Percentiles rank a stretch among this genome's conserved stretches.
Conservation (phyloP, 2,329 filamentous ascomycete species). For the Calonectria hongkongensis region DNA sequence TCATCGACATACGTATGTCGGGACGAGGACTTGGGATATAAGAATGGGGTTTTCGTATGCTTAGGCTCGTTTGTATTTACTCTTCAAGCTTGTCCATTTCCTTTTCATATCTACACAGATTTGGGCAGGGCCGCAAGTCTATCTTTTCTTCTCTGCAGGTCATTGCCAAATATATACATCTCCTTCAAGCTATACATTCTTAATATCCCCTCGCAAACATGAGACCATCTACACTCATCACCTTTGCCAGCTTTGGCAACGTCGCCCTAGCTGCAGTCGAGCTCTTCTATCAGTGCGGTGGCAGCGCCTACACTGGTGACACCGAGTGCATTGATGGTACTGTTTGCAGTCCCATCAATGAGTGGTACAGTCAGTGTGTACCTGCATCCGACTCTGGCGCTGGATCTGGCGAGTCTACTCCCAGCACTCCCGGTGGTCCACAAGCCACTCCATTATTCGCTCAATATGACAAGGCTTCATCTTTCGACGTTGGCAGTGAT, state of each 20-base stretch:
- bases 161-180: constrained; percentile 23
- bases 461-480: not conserved
- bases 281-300: constrained; percentile 46
- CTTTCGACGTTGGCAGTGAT: not conserved
- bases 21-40: constrained; percentile 31
- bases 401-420: not conserved
- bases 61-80: not conserved
- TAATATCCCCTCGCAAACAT: constrained; percentile 39
- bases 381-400: constrained; percentile 26
- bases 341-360: constrained; percentile 43
- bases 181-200: not conserved
- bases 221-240: constrained; percentile 44
- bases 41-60: constrained; percentile 9
- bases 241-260: constrained; percentile 47
- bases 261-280: constrained; percentile 46
- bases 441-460: not conserved
- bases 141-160: constrained; percentile 38
- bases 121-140: constrained; percentile 41
- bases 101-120: constrained; percentile 39
- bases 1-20: not conserved
- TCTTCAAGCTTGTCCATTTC: constrained; percentile 36
- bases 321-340: constrained; percentile 44
- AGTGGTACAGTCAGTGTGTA: constrained; percentile 51
- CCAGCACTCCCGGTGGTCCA: not conserved
- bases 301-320: constrained; percentile 42